Percentiles rank a stretch among this genome's conserved stretches.
phyloP scores from a whole-genome alignment of 305 asterid genomes.

The Plantago lanceolata region DNA sequence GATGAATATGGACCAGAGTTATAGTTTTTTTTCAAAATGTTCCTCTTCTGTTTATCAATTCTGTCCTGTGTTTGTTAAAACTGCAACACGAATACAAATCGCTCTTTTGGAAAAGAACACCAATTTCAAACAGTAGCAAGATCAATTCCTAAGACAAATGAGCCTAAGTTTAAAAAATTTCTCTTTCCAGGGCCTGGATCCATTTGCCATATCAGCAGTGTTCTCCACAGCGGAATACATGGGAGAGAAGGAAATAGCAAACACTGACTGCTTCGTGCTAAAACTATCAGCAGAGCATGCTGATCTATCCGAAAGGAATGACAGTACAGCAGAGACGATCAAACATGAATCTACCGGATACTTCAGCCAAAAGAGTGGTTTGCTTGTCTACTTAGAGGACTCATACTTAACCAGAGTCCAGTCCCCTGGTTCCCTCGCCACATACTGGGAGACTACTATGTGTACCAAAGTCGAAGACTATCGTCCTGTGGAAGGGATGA shows the following conservation, averaged over 20 bases:
- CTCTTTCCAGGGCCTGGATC: conserved; percentile 59
- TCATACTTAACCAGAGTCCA: conserved; percentile 73
- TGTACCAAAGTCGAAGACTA: conserved; percentile 66
- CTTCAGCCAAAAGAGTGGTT: conserved; percentile 74
- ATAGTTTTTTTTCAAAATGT: not conserved
- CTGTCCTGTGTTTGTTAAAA: too few species aligned
- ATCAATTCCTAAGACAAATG: not conserved
- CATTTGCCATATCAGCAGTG: conserved; percentile 51
- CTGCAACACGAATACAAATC: too few species aligned
- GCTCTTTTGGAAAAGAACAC: too few species aligned
- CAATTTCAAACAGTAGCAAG: not conserved
- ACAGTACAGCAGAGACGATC: conserved; percentile 78
- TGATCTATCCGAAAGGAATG: conserved; percentile 65
- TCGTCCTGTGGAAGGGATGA: conserved; percentile 56
- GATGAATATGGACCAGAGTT: too few species aligned
- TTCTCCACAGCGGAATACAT: conserved; percentile 68
- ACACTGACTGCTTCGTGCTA: conserved; percentile 67
- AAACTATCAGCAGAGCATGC: conserved; percentile 54
- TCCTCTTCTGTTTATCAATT: too few species aligned
- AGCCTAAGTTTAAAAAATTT: not conserved
- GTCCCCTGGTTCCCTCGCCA: conserved; percentile 62
- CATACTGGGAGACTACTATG: conserved; percentile 78
- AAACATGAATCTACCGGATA: conserved; percentile 64
- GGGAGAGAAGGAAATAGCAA: conserved; percentile 61
- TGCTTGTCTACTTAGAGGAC: conserved; percentile 64